phyloP scores from a whole-genome alignment of 768 basidiomycete species.

The Boletus reticulatus region DNA sequence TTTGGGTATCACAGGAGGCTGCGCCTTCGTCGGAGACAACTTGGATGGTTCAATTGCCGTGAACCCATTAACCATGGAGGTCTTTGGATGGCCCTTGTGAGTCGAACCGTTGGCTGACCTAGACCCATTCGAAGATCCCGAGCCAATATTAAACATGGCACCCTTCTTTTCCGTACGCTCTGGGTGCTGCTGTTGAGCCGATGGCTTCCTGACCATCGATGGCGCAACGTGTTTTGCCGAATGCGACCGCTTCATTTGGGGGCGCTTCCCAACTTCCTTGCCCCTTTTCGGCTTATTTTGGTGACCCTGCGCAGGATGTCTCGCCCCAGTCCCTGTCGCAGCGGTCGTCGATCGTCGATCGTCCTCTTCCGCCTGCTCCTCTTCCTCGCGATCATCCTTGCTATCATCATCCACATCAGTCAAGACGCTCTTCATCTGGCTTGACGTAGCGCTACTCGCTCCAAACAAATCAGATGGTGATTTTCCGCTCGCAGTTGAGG shows the following conservation, averaged over 20 bases:
- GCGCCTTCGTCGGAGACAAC: conserved; percentile 7
- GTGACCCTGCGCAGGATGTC: conserved; percentile 15
- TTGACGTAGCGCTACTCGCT: conserved; percentile 36
- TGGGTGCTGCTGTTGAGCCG: conserved; percentile 20
- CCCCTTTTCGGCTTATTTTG: conserved; percentile 29
- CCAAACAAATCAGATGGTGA: conserved; percentile 33
- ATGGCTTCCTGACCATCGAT: conserved; percentile 28
- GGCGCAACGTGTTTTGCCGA: conserved; percentile 30
- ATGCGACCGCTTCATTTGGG: conserved; percentile 26
- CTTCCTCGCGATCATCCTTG: conserved; percentile 15
- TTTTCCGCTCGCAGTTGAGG: conserved; percentile 33
- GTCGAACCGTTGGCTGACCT: conserved; percentile 25
- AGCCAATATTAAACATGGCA: conserved; percentile 57
- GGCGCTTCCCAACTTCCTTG: conserved; percentile 33
- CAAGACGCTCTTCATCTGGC: conserved; percentile 21
- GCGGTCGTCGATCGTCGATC: conserved; percentile 22
- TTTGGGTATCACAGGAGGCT: conserved; percentile 21
- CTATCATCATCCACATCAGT: conserved; percentile 22
- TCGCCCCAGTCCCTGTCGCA: conserved; percentile 5
- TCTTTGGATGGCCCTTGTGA: conserved; percentile 11
- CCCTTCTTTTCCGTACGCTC: conserved; percentile 24
- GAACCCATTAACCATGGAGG: conserved; percentile 5
- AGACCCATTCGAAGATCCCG: conserved; percentile 53
- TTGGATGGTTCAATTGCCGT: conserved; percentile 9
- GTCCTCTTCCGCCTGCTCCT: conserved; percentile 9